These are phyloP conservation scores for Penicillium janthinellum DNA, from an alignment of 2,329 filamentous ascomycete genomes.

Conservation along the genomic window DNA sequence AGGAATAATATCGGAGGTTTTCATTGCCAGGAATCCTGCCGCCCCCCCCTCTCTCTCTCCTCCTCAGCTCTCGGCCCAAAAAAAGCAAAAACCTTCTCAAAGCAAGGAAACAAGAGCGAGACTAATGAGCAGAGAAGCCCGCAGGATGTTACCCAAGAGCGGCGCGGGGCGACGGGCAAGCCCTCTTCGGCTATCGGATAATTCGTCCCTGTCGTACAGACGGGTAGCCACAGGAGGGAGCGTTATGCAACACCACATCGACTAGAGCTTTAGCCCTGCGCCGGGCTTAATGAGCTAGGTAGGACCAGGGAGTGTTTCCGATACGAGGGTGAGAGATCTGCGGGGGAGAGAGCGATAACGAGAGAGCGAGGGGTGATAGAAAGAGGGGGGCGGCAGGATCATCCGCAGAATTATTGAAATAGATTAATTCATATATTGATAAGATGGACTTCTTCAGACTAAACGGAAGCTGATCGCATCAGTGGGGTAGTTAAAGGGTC, in stretches of 20 bases:
- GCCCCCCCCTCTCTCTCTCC: too few relatives aligned
- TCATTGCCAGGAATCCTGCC: not conserved
- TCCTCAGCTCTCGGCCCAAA: not conserved
- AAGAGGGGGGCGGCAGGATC: not conserved
- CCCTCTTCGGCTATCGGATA: constrained; percentile 21
- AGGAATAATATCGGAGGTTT: not conserved
- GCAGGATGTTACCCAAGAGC: constrained; percentile 23
- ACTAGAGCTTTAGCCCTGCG: not conserved
- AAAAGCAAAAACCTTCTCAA: not conserved
- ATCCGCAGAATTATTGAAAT: not conserved
- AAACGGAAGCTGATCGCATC: constrained; percentile 1
- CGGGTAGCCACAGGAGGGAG: constrained; percentile 20
- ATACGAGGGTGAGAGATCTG: not conserved
- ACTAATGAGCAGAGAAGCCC: not conserved
- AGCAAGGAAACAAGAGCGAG: constrained; percentile 3
- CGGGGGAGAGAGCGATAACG: not conserved
- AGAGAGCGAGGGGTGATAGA: not conserved
- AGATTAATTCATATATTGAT: not conserved
- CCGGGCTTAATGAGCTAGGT: not conserved
- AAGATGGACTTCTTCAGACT: constrained; percentile 22
- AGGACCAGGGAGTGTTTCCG: not conserved
- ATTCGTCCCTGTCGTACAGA: constrained; percentile 22
- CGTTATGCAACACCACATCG: constrained; percentile 20
- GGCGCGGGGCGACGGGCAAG: constrained; percentile 9
- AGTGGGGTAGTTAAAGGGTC: not conserved